Conservation (phyloP, 768 basidiomycete genomes). For the Suillus fuscotomentosus region DNA sequence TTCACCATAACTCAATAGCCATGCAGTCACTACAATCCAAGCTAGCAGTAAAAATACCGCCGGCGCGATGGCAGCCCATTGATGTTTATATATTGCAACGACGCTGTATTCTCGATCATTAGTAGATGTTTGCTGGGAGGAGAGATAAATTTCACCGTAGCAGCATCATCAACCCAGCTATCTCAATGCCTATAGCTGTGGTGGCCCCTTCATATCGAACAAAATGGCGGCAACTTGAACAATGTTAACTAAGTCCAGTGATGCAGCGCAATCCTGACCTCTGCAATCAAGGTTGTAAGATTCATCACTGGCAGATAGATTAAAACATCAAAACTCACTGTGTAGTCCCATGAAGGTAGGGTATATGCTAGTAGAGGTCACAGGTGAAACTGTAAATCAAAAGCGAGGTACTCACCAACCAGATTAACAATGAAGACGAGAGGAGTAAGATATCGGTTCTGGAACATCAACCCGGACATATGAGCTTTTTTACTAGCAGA, state of each 20-base stretch:
- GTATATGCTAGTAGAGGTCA: slow-evolving; percentile 13
- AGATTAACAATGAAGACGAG: slow-evolving; percentile 61
- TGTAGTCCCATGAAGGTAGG: slow-evolving; percentile 13
- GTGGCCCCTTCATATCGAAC: slow-evolving; percentile 50
- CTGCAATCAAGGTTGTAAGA: neutral
- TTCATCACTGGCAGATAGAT: slow-evolving; percentile 4
- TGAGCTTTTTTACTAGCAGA: neutral
- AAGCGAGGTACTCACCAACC: slow-evolving; percentile 21
- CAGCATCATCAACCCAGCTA: slow-evolving; percentile 43
- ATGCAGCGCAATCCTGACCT: neutral
- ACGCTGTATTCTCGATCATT: slow-evolving; percentile 8
- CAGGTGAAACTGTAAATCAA: neutral
- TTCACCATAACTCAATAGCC: slow-evolving; percentile 50
- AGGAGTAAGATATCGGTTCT: slow-evolving; percentile 68
- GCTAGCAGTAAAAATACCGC: slow-evolving; percentile 34
- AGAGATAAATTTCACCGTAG: slow-evolving; percentile 31
- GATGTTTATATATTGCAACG: slow-evolving; percentile 15
- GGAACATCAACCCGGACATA: neutral
- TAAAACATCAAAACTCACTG: neutral
- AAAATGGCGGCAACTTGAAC: slow-evolving; percentile 42
- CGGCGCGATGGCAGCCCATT: slow-evolving; percentile 10
- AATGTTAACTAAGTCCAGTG: neutral
- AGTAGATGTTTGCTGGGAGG: neutral
- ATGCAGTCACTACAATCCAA: slow-evolving; percentile 49
- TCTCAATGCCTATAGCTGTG: slow-evolving; percentile 39